A percentile compares a stretch with the other conserved stretches of the same genome.
Conservation (phyloP, 164 flowering plant species). For the Cinnamomum micranthum region DNA sequence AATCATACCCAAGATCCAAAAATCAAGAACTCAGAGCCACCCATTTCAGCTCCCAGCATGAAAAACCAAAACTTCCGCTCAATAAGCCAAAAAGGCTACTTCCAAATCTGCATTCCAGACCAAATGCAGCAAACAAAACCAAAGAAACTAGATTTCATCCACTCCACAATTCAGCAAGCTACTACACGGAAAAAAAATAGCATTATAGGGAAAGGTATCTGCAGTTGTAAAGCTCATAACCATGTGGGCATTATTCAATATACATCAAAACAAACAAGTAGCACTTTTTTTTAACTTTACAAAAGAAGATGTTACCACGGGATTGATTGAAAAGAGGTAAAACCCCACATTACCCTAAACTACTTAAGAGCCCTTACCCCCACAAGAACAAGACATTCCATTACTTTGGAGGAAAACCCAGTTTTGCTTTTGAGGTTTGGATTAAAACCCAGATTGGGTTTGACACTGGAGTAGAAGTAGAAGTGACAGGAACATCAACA, state of each 20-base stretch:
- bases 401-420: background rate
- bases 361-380: background rate
- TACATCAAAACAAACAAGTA: constrained; percentile 21
- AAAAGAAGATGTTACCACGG: constrained; percentile 15
- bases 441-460: background rate
- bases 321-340: background rate
- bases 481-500: background rate
- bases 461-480: constrained; percentile 4
- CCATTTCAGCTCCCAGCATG: constrained; percentile 21
- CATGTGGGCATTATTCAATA: constrained; percentile 34
- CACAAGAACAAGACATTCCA: background rate
- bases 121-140: constrained; percentile 32
- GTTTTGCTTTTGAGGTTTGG: background rate
- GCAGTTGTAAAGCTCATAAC: constrained; percentile 43
- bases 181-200: constrained; percentile 23
- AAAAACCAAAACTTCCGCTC: constrained; percentile 20
- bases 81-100: constrained; percentile 17
- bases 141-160: constrained; percentile 9
- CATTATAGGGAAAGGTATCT: constrained; percentile 52
- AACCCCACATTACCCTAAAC: background rate
- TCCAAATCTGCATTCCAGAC: constrained; percentile 18
- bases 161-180: constrained; percentile 21
- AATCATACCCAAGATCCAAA: constrained; percentile 33
- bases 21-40: constrained; percentile 43
- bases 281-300: constrained; percentile 21